Evolutionary conservation across 148 eudicot species (phyloP), one percentile per base, ranked within the genome.

Genomic region (Cornus kousa): DNA sequence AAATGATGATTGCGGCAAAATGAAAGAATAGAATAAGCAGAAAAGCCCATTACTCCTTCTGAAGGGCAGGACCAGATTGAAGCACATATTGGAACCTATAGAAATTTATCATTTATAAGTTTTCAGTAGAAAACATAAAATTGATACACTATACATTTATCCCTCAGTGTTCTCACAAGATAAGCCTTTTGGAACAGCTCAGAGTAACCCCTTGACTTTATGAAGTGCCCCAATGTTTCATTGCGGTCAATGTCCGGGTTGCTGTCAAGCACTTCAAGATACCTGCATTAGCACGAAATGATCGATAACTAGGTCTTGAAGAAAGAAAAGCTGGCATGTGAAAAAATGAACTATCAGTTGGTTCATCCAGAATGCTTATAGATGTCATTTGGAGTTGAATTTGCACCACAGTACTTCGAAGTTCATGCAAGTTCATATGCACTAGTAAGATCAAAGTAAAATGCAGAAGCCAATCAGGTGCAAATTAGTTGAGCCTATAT

Each of bases 61-160:
- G 99, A 84, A 64, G 99, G 88, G 86, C 97, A 97, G 65, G 95
- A 94, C 98, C 98, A 97, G 72, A 94, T 90, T 39, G 98, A 97
- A 84, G 89, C 93, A 77, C 99, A 97, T 82, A 97, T 85, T 4
- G 99, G 99, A 69, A 97, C 82, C 99, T 97, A 71, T 64, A 72
- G 7, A 55, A 39, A 50, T 48, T 71, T 71, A 22, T 19, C 39
- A 7, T 11, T 53, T 17, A 67, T n/a, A 28, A 3, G 46, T 76
- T 48, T 24, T 32, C 3, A 19, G 4, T 28, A 17, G 11, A 35
- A 70, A 17, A 43, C 40, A 35, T 35, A 2, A 2, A 35, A 35
- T 35, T 43, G 10, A 43, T 4, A 43, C 8, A 43, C 48, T 43
- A 6, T 0, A 9, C 48, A 43, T 43, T 43, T 20, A 69, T 9